Base-by-base conservation (phyloP, 306 rosid genomes). In the Gleditsia sinensis region DNA sequence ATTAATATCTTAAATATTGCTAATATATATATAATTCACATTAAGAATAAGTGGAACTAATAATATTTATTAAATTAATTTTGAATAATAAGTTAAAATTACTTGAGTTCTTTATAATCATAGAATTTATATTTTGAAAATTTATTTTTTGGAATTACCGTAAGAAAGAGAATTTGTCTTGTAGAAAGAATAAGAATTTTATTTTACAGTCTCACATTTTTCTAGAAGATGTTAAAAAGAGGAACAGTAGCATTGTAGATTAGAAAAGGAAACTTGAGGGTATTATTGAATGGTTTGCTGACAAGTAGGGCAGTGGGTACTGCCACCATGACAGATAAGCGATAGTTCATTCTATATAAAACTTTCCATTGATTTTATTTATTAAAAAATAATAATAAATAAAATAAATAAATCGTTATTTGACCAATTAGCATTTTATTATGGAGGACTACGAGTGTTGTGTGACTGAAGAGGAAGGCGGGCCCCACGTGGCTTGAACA, bases 401-500 rank as follows among this genome's bases (percentile, higher is more conserved):
- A 37, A 37, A 6, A 37, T 9, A 37, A 37, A 43, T 45, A 24
- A 30, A 48, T 24, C 37, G 68, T 39, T 32, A 53, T 7, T 28
- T 8, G 1, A 43, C 14, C 4, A 34, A 10, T 46, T 58, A 23
- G 67, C 54, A 51, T 68, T 37, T 21, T 46, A 68, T 67, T 1
- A 49, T 28, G 30, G 20, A 49, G 10, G 9, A 60, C 3, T 14
- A 30, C 42, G 9, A 28, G 55, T 28, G 72, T 33, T 72, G 83
- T 13, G 63, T 55, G 39, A 13, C 23, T 9, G 55, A 54, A 30
- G 42, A 53, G 24, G 69, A 32, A 53, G 24, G 69, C 46, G 71
- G 93, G 85, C 5, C 80, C 84, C 75, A 0, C 62, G 63, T 48
- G 78, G 65, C 75, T 30, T 17, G 51, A 32, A 80, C 89, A 88